phyloP scores from a whole-genome alignment of 257 asterid genomes.

The Nicotiana obtusifolia region DNA sequence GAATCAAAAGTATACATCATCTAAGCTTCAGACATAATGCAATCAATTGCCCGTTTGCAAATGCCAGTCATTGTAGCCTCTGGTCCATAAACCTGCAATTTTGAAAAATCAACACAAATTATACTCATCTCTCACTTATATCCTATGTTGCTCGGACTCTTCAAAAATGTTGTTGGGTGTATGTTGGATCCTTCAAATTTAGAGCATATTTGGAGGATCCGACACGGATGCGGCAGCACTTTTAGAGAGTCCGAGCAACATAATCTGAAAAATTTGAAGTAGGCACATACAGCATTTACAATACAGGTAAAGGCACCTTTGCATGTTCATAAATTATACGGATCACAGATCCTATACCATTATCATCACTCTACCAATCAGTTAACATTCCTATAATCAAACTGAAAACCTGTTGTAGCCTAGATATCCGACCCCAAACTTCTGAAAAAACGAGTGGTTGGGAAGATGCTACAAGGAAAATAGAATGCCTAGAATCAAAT shows the following conservation, averaged over 20 bases:
- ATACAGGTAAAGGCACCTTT: not conserved
- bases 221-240: too few relatives aligned
- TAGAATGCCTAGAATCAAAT: not conserved
- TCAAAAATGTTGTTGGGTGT: too few relatives aligned
- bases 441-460: not conserved
- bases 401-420: not conserved
- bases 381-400: not conserved
- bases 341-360: not conserved
- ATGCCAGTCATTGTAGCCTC: conserved; percentile 95
- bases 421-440: not conserved
- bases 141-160: too few relatives aligned
- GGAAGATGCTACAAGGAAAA: not conserved
- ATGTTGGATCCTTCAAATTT: too few relatives aligned
- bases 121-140: not conserved
- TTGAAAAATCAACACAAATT: not conserved
- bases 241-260: too few relatives aligned
- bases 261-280: not conserved
- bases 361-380: not conserved
- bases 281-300: not conserved
- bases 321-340: not conserved
- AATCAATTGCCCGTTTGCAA: conserved; percentile 75
- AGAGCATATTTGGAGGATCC: too few relatives aligned
- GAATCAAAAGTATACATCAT: not conserved
- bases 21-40: conserved; percentile 58
- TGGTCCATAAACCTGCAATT: conserved; percentile 67